phyloP scores from a whole-genome alignment of 2,329 filamentous ascomycete genomes.

The Xylaria sp. region DNA sequence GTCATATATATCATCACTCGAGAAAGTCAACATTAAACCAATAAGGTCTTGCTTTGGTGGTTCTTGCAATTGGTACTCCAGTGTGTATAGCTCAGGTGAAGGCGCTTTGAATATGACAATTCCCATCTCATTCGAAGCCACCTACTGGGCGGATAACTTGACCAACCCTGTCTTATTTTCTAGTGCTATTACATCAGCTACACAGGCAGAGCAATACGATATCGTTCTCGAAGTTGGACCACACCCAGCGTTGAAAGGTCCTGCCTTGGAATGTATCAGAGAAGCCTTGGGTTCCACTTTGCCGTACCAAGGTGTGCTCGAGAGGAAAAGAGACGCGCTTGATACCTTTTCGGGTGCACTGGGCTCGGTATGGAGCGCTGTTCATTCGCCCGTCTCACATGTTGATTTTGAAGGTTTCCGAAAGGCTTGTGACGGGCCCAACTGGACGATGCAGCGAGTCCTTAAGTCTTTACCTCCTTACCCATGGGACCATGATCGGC shows the following conservation, averaged over 20 bases:
- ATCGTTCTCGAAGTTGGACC: slow-evolving; percentile 26
- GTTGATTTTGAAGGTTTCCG: slow-evolving; percentile 8
- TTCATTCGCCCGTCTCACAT: not conserved
- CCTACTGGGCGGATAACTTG: slow-evolving; percentile 25
- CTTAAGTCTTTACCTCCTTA: slow-evolving; percentile 12
- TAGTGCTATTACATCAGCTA: not conserved
- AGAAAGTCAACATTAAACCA: not conserved
- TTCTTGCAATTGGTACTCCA: slow-evolving; percentile 36
- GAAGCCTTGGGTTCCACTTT: not conserved
- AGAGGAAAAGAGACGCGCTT: slow-evolving; percentile 2
- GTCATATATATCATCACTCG: slow-evolving; percentile 39
- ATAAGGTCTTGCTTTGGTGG: not conserved
- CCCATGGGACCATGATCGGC: slow-evolving; percentile 1
- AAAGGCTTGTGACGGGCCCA: not conserved
- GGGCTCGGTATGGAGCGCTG: not conserved
- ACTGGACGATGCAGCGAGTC: not conserved
- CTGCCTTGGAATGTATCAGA: slow-evolving; percentile 11
- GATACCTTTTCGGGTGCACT: not conserved
- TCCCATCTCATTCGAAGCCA: not conserved
- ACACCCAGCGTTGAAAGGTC: slow-evolving; percentile 18
- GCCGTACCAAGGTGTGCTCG: not conserved
- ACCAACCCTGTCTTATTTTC: slow-evolving; percentile 23
- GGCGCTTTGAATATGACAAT: not conserved
- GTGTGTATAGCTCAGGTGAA: slow-evolving; percentile 17
- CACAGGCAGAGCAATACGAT: slow-evolving; percentile 1